phyloP scores from a whole-genome alignment of 768 basidiomycete genomes.

The Agaricus blazei region DNA sequence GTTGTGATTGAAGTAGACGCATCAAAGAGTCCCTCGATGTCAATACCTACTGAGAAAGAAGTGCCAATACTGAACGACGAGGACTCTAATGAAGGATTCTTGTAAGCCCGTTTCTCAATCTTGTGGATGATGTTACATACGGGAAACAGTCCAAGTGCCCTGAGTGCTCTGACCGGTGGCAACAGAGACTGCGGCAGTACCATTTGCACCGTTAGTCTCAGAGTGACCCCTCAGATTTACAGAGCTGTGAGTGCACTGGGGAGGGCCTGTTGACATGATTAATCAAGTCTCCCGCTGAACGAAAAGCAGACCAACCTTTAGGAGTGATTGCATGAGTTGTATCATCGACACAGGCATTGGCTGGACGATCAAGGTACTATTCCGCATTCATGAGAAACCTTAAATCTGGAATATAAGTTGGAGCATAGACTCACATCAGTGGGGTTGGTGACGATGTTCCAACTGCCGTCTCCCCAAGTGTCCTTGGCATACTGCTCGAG shows the following conservation, averaged over 20 bases:
- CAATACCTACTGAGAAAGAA: background rate
- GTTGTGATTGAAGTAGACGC: background rate
- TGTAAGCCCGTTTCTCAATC: background rate
- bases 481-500: constrained; percentile 13
- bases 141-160: background rate
- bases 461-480: constrained; percentile 10
- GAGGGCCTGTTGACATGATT: background rate
- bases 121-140: background rate
- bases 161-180: background rate
- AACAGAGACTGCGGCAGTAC: background rate
- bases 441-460: constrained; percentile 12
- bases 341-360: constrained; percentile 1
- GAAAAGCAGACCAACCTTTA: background rate
- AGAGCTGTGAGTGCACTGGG: background rate
- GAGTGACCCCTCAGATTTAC: background rate
- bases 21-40: background rate
- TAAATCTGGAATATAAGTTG: background rate
- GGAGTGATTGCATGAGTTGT: background rate
- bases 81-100: background rate
- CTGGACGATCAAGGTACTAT: background rate
- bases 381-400: background rate
- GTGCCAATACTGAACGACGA: background rate
- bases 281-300: background rate
- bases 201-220: background rate
- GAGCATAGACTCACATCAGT: constrained; percentile 1